A percentile compares a stretch with the other conserved stretches of the same genome.
These are phyloP conservation scores for maize (Zea mays) DNA, from an alignment of 176 grass and related monocot species.

Conservation along the genomic window DNA sequence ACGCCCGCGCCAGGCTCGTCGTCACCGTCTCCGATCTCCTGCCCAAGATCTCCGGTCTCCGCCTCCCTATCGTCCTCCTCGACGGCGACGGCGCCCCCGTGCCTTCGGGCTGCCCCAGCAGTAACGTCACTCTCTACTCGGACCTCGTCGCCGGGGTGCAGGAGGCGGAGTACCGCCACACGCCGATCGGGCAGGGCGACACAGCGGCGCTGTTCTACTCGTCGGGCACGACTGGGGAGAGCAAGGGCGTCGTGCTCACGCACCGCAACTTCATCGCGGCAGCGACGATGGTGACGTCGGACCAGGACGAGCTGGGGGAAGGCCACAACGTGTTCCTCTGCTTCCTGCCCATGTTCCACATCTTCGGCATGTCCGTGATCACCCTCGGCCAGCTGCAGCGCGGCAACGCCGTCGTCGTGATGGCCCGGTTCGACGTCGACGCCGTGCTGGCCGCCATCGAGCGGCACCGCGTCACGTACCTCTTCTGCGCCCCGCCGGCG, in stretches of 20 bases:
- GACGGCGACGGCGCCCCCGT: constrained; percentile 5
- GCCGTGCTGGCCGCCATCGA: constrained; percentile 52
- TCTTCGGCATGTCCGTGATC: constrained; percentile 71
- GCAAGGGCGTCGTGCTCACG: constrained; percentile 89
- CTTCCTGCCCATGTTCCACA: constrained; percentile 98
- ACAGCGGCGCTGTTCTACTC: constrained; percentile 84
- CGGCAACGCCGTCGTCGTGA: constrained; percentile 68
- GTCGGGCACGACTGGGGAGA: constrained; percentile 80
- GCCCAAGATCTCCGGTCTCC: constrained; percentile 44
- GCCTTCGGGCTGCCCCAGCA: background rate
- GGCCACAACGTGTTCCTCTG: constrained; percentile 71
- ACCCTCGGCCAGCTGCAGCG: constrained; percentile 67
- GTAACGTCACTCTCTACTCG: constrained; percentile 42
- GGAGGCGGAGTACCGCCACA: constrained; percentile 46
- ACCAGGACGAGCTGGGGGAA: constrained; percentile 67
- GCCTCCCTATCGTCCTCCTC: constrained; percentile 67
- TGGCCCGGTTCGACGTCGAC: constrained; percentile 67
- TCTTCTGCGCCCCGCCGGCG: constrained; percentile 75
- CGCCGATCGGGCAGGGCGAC: constrained; percentile 52
- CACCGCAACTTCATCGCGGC: constrained; percentile 80
- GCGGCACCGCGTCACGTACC: constrained; percentile 57
- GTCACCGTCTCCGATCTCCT: constrained; percentile 64
- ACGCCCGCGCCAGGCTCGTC: constrained; percentile 50
- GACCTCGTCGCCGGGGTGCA: constrained; percentile 51
- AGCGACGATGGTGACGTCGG: constrained; percentile 52